These are phyloP conservation scores for Colletotrichum neosansevieriae DNA, from an alignment of 2,329 filamentous ascomycete genomes.

Conservation along the genomic window DNA sequence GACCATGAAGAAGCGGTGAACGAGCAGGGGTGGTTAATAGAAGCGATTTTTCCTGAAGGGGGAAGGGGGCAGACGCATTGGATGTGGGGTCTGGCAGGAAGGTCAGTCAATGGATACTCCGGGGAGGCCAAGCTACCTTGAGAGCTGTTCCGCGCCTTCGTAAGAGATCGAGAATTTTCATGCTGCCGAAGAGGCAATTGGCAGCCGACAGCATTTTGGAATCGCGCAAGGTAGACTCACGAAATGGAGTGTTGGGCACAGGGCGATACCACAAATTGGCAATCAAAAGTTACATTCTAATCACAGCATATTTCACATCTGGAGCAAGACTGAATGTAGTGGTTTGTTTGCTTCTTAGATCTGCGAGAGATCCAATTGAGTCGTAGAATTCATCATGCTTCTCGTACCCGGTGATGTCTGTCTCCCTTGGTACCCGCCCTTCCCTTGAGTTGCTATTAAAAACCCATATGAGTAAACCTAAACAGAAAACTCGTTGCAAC, in stretches of 20 bases:
- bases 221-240: slow-evolving; percentile 10
- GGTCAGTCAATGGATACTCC: not conserved
- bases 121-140: not conserved
- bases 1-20: slow-evolving; percentile 68
- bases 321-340: not conserved
- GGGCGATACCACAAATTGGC: slow-evolving; percentile 38
- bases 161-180: slow-evolving; percentile 1
- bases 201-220: slow-evolving; percentile 13
- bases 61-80: not conserved
- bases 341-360: not conserved
- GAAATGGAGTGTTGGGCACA: slow-evolving; percentile 29
- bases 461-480: slow-evolving; percentile 17
- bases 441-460: slow-evolving; percentile 27
- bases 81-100: not conserved
- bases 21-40: slow-evolving; percentile 44
- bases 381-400: slow-evolving; percentile 15
- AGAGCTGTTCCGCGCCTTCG: slow-evolving; percentile 13
- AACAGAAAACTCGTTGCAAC: not conserved
- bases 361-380: slow-evolving; percentile 4
- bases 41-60: not conserved
- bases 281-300: slow-evolving; percentile 30
- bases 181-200: not conserved
- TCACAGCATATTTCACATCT: not conserved
- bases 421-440: not conserved
- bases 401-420: slow-evolving; percentile 14